phyloP scores from a whole-genome alignment of 805 yeast genomes.

The Soucietia sequanensis region DNA sequence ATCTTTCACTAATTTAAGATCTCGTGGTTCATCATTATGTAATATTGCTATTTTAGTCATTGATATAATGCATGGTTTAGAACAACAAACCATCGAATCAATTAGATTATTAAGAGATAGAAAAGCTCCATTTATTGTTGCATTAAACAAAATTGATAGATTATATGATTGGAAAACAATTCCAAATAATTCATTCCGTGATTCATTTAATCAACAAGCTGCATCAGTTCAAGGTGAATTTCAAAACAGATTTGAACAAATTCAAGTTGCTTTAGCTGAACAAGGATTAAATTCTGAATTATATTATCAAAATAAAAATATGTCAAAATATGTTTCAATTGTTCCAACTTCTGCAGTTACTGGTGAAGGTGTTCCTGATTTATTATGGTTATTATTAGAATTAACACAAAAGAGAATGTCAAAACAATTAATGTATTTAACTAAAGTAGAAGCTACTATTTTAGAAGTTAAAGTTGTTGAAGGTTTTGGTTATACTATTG shows the following conservation, averaged over 20 bases:
- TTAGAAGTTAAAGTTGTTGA: slow-evolving; percentile 97
- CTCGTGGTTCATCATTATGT: slow-evolving; percentile 99
- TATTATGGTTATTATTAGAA: slow-evolving; percentile 91
- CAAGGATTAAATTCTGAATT: slow-evolving; percentile 98
- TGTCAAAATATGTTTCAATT: slow-evolving; percentile 90
- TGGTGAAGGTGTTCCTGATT: slow-evolving; percentile 99
- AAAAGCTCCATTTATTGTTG: slow-evolving; percentile 97
- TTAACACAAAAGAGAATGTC: slow-evolving; percentile 99
- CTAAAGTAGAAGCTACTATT: slow-evolving; percentile 92
- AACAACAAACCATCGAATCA: slow-evolving; percentile 96
- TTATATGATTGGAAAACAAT: slow-evolving; percentile 88
- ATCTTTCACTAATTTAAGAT: slow-evolving; percentile 94
- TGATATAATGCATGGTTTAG: slow-evolving; percentile 99
- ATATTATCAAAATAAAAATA: slow-evolving; percentile 91
- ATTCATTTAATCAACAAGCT: slow-evolving; percentile 78
- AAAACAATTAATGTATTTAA: slow-evolving; percentile 93
- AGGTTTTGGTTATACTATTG: slow-evolving; percentile 98
- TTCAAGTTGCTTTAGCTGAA: slow-evolving; percentile 90
- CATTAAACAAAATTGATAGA: slow-evolving; percentile 96
- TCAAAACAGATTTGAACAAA: slow-evolving; percentile 78
- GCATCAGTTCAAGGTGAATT: slow-evolving; percentile 90
- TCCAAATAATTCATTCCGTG: slow-evolving; percentile 96
- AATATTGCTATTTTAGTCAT: slow-evolving; percentile 98
- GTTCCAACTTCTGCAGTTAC: slow-evolving; percentile 99
- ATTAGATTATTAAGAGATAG: slow-evolving; percentile 89